Evolutionary conservation across 345 rosid genomes (phyloP), one percentile per base, ranked within the genome.

Genomic region (Noccaea bulbosa): DNA sequence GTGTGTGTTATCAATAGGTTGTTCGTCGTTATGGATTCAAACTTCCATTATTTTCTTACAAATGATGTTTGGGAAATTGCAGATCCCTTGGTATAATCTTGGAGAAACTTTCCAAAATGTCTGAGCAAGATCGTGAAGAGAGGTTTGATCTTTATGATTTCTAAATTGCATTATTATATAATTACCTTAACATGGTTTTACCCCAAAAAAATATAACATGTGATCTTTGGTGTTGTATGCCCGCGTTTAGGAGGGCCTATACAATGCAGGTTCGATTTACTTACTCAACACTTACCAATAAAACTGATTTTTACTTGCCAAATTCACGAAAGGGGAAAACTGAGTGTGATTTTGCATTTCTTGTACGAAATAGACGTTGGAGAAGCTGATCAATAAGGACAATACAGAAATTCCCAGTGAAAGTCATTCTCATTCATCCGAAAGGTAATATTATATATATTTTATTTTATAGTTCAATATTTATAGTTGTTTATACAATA

Each of bases 181-280:
- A 45, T 7, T 53, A 16, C 4, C 30, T 12, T 45, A 1, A 0
- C 14, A 20, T 44, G 11, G 0, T 22, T 55, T 47, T 27, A 27
- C 30, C 30, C 20, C 20, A 17, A 27, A 27, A 27, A 3, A 27
- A 27, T 1, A 27, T 27, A 27, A 27, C 12, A 0, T 44, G 20
- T 0, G 8, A 11, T 53, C 0, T 64, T 54, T 38, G 11, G 0
- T 69, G 33, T 37, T 46, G 24, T 64, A 46, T 72, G 49, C 11
- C 15, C 9, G 5, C 24, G 6, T 43, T 14, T 22, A 67, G 78
- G 62, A 60, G 35, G 12, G 27, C 16, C 3, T 59, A 67, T 41
- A 74, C 78, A 50, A 51, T 7, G 22, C 44, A 74, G 68, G 78
- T 74, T 32, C 37, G 67, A 14, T 57, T 32, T 33, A 14, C 48